Conservation (phyloP, 75 land plant species). For the Picea glauca region DNA sequence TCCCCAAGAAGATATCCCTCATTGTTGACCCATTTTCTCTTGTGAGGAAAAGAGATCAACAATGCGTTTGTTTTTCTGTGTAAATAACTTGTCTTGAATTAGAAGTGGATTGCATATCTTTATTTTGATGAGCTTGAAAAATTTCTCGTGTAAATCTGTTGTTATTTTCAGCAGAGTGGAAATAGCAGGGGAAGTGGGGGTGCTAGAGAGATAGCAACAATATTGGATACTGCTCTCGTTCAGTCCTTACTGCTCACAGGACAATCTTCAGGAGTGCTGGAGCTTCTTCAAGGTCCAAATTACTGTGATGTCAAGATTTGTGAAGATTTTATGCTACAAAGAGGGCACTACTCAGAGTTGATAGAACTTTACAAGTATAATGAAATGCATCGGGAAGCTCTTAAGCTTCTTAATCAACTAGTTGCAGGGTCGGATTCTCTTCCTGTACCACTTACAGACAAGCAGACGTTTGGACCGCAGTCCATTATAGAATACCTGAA, state of each 20-base stretch:
- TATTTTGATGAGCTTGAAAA: not conserved
- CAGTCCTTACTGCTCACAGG: constrained; percentile 86
- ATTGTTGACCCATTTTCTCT: not conserved
- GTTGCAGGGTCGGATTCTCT: constrained; percentile 69
- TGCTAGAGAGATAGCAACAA: constrained; percentile 74
- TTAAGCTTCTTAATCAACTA: constrained; percentile 67
- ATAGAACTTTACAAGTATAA: constrained; percentile 80
- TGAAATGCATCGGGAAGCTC: constrained; percentile 82
- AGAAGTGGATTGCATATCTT: constrained; percentile 1
- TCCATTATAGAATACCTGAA: constrained; percentile 90
- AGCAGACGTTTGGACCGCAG: constrained; percentile 61
- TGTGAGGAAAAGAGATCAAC: not conserved
- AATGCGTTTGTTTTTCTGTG: not conserved
- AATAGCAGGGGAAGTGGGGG: constrained; percentile 35
- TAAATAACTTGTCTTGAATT: not conserved
- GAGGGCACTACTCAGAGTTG: constrained; percentile 51
- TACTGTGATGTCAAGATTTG: constrained; percentile 92
- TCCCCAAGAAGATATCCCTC: too few relatives aligned
- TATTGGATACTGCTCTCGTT: constrained; percentile 88
- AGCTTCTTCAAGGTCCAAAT: constrained; percentile 76
- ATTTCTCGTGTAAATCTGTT: not conserved
- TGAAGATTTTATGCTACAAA: constrained; percentile 75
- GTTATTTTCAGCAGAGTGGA: constrained; percentile 28
- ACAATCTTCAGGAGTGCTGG: constrained; percentile 61
- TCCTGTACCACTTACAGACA: constrained; percentile 28